These are phyloP conservation scores for Thelonectria blattea DNA, from an alignment of 2,329 filamentous ascomycete species.

Conservation along the genomic window DNA sequence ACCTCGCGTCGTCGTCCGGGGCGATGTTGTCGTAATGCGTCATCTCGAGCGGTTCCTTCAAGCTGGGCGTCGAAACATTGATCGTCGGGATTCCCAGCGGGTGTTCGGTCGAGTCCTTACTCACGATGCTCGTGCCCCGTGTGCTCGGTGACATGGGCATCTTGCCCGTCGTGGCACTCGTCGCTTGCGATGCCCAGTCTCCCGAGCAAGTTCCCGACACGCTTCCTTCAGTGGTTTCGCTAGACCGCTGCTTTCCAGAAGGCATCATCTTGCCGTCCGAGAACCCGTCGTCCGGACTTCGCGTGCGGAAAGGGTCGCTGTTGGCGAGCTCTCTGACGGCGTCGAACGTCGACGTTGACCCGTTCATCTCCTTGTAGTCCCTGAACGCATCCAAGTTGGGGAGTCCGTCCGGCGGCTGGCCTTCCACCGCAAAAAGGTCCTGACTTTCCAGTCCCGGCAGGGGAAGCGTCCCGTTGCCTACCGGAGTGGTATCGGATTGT, in stretches of 20 bases:
- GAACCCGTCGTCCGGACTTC: constrained; percentile 40
- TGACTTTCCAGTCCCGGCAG: constrained; percentile 36
- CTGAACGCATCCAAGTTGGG: constrained; percentile 29
- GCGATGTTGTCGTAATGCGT: constrained; percentile 32
- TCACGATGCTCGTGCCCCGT: constrained; percentile 69
- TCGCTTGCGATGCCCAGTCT: constrained; percentile 68
- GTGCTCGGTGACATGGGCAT: constrained; percentile 70
- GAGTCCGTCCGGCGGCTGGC: constrained; percentile 38
- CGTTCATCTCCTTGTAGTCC: constrained; percentile 52
- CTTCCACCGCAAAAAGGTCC: constrained; percentile 36
- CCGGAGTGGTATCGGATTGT: constrained; percentile 29
- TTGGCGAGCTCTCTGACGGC: constrained; percentile 54
- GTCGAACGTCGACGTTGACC: constrained; percentile 52
- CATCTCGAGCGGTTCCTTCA: constrained; percentile 40
- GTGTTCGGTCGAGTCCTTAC: constrained; percentile 62
- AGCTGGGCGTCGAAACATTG: constrained; percentile 47
- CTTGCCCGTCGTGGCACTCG: constrained; percentile 67
- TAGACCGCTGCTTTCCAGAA: constrained; percentile 60
- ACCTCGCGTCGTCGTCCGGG: constrained; percentile 42
- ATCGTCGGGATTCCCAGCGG: constrained; percentile 50
- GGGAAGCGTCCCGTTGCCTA: constrained; percentile 31
- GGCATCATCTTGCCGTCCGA: constrained; percentile 48
- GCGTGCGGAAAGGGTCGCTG: constrained; percentile 55
- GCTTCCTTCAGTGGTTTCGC: constrained; percentile 68
- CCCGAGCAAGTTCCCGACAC: constrained; percentile 58